Evolutionary conservation across 129 eudicot species (phyloP).

Genomic region (Scalesia atractyloides): DNA sequence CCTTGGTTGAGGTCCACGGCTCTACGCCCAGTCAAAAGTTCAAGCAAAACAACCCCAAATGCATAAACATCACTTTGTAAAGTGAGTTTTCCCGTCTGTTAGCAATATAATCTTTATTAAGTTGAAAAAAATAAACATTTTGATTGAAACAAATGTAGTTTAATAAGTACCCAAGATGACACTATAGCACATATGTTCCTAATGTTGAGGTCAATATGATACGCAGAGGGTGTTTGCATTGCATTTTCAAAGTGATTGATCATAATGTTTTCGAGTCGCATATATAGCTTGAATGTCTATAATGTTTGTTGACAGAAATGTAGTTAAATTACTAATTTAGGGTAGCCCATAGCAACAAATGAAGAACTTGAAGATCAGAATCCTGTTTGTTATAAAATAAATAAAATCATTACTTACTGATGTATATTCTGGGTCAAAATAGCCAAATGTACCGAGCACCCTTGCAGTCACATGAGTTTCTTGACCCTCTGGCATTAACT

Average conservation of each 20-base stretch:
- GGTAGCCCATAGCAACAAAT: background rate
- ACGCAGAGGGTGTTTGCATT: background rate
- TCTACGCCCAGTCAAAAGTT: slow-evolving; percentile 93
- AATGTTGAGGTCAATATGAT: background rate
- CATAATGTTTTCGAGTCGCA: background rate
- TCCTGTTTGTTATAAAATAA: background rate
- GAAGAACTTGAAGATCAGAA: slow-evolving; percentile 11
- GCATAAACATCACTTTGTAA: slow-evolving; percentile 96
- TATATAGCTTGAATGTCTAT: background rate
- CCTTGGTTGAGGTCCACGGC: slow-evolving; percentile 94
- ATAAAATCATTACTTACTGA: slow-evolving; percentile 55
- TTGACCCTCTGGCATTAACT: slow-evolving; percentile 97
- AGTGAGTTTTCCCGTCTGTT: slow-evolving; percentile 96
- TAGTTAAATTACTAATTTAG: background rate
- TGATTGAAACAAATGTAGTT: slow-evolving; percentile 2
- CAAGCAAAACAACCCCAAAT: slow-evolving; percentile 92
- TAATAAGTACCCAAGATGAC: background rate
- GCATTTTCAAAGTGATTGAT: background rate
- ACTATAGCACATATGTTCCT: slow-evolving; percentile 1
- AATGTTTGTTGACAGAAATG: background rate
- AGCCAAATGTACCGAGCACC: slow-evolving; percentile 97
- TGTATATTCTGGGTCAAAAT: slow-evolving; percentile 96
- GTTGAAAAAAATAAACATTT: background rate
- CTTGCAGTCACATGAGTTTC: slow-evolving; percentile 81
- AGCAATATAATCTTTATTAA: slow-evolving; percentile 20